Conservation (phyloP, 2,329 filamentous ascomycete genomes). For the Volutella citrinella region DNA sequence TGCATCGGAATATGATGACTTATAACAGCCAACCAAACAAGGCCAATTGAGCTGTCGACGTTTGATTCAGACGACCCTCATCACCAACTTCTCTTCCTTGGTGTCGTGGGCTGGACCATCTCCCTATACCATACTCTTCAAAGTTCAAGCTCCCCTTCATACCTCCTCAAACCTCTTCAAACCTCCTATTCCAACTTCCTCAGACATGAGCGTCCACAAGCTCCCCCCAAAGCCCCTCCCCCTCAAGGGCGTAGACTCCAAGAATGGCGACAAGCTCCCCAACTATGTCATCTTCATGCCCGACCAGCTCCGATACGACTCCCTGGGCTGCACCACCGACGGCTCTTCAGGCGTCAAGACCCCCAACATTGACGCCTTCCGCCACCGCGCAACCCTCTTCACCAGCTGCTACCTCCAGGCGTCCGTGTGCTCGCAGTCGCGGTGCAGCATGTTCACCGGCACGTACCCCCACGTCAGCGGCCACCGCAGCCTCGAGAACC, state of each 20-base stretch:
- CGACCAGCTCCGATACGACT: slow-evolving; percentile 45
- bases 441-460: slow-evolving; percentile 46
- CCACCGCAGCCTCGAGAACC: slow-evolving; percentile 43
- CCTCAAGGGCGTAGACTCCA: slow-evolving; percentile 18
- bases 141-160: no score
- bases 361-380: slow-evolving; percentile 42
- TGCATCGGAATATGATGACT: no score
- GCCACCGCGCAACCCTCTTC: slow-evolving; percentile 35
- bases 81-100: no score
- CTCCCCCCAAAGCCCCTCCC: slow-evolving; percentile 21
- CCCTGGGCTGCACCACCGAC: slow-evolving; percentile 33
- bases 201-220: slow-evolving; percentile 1
- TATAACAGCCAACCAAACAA: no score
- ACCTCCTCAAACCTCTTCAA: no score
- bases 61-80: no score
- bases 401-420: slow-evolving; percentile 45
- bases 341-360: slow-evolving; percentile 28
- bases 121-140: no score
- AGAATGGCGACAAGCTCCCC: slow-evolving; percentile 26
- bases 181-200: no score
- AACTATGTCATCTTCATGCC: slow-evolving; percentile 47
- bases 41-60: no score
- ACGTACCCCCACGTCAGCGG: slow-evolving; percentile 44
- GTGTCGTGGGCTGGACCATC: no score
- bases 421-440: slow-evolving; percentile 44